Evolutionary conservation across 306 rosid genomes (phyloP).

Genomic region (Casuarina equisetifolia): DNA sequence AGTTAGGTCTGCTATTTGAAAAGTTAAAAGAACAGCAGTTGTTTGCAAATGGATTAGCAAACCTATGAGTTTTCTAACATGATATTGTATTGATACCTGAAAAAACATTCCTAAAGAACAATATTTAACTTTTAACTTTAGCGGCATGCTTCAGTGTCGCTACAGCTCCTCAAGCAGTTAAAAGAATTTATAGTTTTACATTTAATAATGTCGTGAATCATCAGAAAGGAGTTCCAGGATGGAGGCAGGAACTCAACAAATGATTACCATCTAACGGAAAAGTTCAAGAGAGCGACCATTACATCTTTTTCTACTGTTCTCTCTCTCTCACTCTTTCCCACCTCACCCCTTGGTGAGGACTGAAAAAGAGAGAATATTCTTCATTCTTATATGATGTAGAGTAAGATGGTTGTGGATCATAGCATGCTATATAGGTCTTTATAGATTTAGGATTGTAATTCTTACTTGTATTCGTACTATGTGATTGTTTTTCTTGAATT

Average conservation of each 20-base stretch:
- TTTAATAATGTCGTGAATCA: not conserved
- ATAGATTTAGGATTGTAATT: not conserved
- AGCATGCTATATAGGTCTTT: not conserved
- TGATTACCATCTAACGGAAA: not conserved
- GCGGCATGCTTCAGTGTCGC: not conserved
- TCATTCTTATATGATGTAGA: not conserved
- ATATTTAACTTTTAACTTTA: not conserved
- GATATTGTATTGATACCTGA: slow-evolving; percentile 9
- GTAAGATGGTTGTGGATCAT: not conserved
- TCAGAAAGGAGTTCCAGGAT: not conserved
- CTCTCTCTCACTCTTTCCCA: too few species aligned
- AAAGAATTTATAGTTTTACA: not conserved
- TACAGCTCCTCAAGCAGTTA: not conserved
- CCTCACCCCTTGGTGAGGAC: too few species aligned
- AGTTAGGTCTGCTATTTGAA: not conserved
- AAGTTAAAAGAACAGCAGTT: not conserved
- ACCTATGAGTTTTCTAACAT: not conserved
- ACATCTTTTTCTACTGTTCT: not conserved
- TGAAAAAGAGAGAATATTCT: not conserved
- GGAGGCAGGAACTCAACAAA: not conserved
- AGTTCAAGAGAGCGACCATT: not conserved
- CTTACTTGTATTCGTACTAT: not conserved
- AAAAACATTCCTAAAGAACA: slow-evolving; percentile 2
- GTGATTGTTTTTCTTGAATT: slow-evolving; percentile 9
- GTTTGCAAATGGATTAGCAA: not conserved